Evolutionary conservation across 208 protist genomes (phyloP).

Genomic region (Leishmania martiniquensis): DNA sequence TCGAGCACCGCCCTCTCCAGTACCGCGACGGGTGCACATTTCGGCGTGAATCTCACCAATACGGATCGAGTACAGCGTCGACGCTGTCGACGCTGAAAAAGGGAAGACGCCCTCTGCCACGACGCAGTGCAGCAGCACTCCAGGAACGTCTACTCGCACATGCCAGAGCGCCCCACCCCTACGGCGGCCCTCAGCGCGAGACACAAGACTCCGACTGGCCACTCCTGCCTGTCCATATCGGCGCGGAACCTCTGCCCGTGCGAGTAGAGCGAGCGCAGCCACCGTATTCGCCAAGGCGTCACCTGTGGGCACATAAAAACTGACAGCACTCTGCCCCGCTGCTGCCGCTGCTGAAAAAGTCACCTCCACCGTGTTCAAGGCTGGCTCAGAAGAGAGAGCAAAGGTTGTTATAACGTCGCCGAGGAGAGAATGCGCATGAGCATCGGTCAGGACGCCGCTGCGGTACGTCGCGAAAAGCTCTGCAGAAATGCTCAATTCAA

Average conservation of each 20-base stretch:
- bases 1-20: neutral
- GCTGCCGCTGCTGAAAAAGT: neutral
- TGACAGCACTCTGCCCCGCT: slow-evolving; percentile 1
- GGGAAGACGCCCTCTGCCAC: neutral
- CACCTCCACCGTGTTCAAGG: neutral
- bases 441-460: neutral
- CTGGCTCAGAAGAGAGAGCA: neutral
- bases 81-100: neutral
- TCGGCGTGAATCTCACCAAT: neutral
- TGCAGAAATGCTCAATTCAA: neutral
- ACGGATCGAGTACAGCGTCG: neutral
- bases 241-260: slow-evolving; percentile 5
- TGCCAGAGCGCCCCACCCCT: slow-evolving; percentile 1
- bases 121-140: slow-evolving; percentile 1
- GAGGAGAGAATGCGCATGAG: neutral
- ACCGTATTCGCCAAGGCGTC: neutral
- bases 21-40: neutral
- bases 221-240: neutral
- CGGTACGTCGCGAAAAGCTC: neutral
- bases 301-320: slow-evolving; percentile 3
- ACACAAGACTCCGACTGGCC: neutral
- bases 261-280: slow-evolving; percentile 11
- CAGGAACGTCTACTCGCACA: neutral
- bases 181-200: neutral
- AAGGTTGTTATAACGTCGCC: neutral